Base-by-base conservation (phyloP, 2,329 filamentous ascomycete genomes). In the Zymoseptoria brevis region DNA sequence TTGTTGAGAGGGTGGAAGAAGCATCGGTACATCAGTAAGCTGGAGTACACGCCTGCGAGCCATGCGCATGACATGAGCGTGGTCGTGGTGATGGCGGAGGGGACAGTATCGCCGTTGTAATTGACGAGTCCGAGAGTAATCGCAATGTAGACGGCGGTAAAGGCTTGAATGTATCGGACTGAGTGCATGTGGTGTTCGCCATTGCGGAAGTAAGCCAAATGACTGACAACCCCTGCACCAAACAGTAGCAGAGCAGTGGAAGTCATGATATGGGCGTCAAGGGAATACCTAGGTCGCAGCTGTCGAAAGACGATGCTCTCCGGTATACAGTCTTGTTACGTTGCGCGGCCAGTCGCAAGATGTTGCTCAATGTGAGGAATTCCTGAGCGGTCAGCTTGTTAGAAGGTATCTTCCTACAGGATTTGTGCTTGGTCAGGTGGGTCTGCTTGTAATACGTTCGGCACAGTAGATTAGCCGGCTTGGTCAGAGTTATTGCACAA, bases 11-110 rank as follows among this genome's bases (percentile, higher is more conserved):
- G 69, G 50, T 72, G 67, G 54, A 74, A 67, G 54, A 70, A 70
- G 11, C 68, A 45, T 30, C 75, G 70, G 57, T 75, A 77, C 22
- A 72, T 59, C 8, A 70, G 9, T n/a, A 76, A 69, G 50, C 72
- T 75, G n/a, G 65, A 57, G 60, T 68, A 61, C 26, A 71, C 56
- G 50, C 58, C 69, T 5, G 58, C 6, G 1, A 71, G 60, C 61
- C 65, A 69, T 53, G 48, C 57, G 21, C n/a, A 45, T 3, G 66
- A 57, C 1, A 66, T 49, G 7, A 54, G 48, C 13, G 59, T 19
- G 9, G 62, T 57, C 11, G 57, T 61, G 16, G 26, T 45, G n/a
- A 64, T 19, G 8, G 61, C 64, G 26, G 53, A 41, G 9, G 41
- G 29, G 9, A 58, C 22, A 6, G 59, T 21, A 9, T 56, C 45